Percentiles rank a stretch among this genome's conserved stretches.
Conservation (phyloP, 1,139 yeast species). For the Geotrichum aggregatum region DNA sequence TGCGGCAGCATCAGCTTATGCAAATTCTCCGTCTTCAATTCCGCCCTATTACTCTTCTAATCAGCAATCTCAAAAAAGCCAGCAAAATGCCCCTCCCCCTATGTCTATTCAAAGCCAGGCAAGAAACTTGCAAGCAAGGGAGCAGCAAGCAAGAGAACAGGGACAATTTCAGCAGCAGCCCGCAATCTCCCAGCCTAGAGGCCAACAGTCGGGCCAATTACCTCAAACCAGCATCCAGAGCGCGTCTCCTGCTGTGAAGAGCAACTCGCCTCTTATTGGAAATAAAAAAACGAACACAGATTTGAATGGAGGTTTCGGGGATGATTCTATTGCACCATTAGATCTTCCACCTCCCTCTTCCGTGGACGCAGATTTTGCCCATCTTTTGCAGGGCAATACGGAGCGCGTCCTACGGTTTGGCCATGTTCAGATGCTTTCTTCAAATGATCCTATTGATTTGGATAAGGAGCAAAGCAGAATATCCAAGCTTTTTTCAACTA, state of each 20-base stretch:
- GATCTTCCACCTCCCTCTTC: constrained; percentile 56
- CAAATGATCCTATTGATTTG: constrained; percentile 27
- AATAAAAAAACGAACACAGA: constrained; percentile 17
- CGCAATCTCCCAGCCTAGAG: constrained; percentile 1
- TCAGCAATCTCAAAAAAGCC: constrained; percentile 8
- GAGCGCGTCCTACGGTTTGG: constrained; percentile 74
- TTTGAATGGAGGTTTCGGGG: constrained; percentile 38
- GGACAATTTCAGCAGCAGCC: too few relatives aligned
- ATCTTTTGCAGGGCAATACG: constrained; percentile 53
- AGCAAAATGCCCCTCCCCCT: constrained; percentile 2
- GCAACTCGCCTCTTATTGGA: constrained; percentile 19
- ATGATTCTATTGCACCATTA: constrained; percentile 29
- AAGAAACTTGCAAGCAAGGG: constrained; percentile 13
- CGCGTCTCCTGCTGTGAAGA: constrained; percentile 21
- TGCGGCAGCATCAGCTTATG: constrained; percentile 39
- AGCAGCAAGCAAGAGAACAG: constrained; percentile 7
- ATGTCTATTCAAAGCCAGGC: constrained; percentile 4
- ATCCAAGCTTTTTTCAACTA: constrained; percentile 33
- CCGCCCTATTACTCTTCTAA: constrained; percentile 15
- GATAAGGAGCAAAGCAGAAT: constrained; percentile 32
- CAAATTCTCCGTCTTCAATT: constrained; percentile 20
- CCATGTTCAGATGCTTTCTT: constrained; percentile 33
- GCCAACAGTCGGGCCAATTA: constrained; percentile 38
- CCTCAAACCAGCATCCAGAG: constrained; percentile 23
- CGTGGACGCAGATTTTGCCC: constrained; percentile 66